Evolutionary conservation across 495 filamentous ascomycete genomes (phyloP).

Genomic region (Neurospora terricola): DNA sequence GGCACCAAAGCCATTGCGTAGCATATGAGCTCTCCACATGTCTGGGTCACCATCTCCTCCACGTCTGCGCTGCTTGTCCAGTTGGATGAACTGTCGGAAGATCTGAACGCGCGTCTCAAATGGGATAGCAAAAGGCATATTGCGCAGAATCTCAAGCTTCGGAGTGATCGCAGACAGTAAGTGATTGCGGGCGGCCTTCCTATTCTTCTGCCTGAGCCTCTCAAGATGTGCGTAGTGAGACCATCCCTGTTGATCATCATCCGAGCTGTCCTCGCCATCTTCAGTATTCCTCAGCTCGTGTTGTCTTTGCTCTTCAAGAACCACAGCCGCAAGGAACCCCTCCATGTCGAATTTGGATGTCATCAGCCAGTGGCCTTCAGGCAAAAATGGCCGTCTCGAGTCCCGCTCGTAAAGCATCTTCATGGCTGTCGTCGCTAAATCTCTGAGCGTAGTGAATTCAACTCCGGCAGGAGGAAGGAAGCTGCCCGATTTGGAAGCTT

Average conservation of each 20-base stretch:
- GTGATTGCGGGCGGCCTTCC: slow-evolving; percentile 53
- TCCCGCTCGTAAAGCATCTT: slow-evolving; percentile 90
- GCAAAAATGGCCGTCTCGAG: slow-evolving; percentile 77
- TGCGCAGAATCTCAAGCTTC: slow-evolving; percentile 78
- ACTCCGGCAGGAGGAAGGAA: slow-evolving; percentile 42
- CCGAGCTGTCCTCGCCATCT: slow-evolving; percentile 41
- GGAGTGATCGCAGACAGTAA: slow-evolving; percentile 69
- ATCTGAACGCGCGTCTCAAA: slow-evolving; percentile 88
- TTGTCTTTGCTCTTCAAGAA: slow-evolving; percentile 76
- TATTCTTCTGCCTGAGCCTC: slow-evolving; percentile 46
- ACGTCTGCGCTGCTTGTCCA: slow-evolving; percentile 71
- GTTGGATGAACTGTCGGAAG: slow-evolving; percentile 79
- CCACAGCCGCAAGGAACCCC: slow-evolving; percentile 76
- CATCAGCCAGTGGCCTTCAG: slow-evolving; percentile 87
- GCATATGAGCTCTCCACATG: slow-evolving; percentile 46
- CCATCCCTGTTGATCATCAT: slow-evolving; percentile 26
- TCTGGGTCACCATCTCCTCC: slow-evolving; percentile 71
- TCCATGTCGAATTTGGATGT: slow-evolving; percentile 85
- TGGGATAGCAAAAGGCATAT: slow-evolving; percentile 96
- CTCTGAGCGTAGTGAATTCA: slow-evolving; percentile 67
- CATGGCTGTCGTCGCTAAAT: slow-evolving; percentile 71
- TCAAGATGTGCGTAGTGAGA: slow-evolving; percentile 31
- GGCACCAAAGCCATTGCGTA: slow-evolving; percentile 25
- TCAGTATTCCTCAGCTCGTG: slow-evolving; percentile 42
- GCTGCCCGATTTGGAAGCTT: neutral